Conservation (phyloP, 2,329 filamentous ascomycete genomes). For the Colletotrichum orchidophilum region DNA sequence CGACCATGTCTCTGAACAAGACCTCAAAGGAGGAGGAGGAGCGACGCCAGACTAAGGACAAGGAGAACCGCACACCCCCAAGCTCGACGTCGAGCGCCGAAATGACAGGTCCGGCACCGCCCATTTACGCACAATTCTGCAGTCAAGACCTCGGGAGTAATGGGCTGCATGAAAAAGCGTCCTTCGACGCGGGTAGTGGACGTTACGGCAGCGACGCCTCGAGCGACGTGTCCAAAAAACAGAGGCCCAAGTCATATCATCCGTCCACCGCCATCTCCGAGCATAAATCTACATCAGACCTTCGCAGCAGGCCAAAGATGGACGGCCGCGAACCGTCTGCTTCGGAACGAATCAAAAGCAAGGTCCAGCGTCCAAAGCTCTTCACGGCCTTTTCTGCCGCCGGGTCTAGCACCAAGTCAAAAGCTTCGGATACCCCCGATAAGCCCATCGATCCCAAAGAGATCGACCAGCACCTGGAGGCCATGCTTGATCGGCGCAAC, state of each 20-base stretch:
- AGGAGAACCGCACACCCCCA: conserved; percentile 81
- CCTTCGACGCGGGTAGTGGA: conserved; percentile 31
- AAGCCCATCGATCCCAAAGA: conserved; percentile 60
- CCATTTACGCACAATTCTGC: conserved; percentile 83
- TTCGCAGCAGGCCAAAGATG: conserved; percentile 5
- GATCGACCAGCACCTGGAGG: conserved; percentile 67
- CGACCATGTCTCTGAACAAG: conserved; percentile 72
- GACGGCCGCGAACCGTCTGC: conserved; percentile 34
- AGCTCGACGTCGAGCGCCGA: conserved; percentile 53
- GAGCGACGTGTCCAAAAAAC: conserved; percentile 42
- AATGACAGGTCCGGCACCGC: conserved; percentile 57
- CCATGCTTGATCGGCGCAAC: conserved; percentile 83
- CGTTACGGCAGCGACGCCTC: conserved; percentile 27
- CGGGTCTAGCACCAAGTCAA: conserved; percentile 49
- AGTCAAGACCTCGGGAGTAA: conserved; percentile 45
- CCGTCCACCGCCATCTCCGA: conserved; percentile 37
- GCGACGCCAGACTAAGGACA: conserved; percentile 68
- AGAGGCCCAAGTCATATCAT: conserved; percentile 63
- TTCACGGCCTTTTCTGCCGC: conserved; percentile 50
- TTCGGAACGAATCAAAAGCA: conserved; percentile 43
- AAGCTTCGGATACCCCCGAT: conserved; percentile 57
- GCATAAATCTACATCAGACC: conserved; percentile 39
- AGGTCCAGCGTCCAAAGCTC: conserved; percentile 51
- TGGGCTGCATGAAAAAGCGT: conserved; percentile 31
- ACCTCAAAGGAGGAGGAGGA: conserved; percentile 61